Percentiles rank a stretch among this genome's conserved stretches.
Conservation (phyloP, 257 asterid species). For the Eucommia ulmoides region DNA sequence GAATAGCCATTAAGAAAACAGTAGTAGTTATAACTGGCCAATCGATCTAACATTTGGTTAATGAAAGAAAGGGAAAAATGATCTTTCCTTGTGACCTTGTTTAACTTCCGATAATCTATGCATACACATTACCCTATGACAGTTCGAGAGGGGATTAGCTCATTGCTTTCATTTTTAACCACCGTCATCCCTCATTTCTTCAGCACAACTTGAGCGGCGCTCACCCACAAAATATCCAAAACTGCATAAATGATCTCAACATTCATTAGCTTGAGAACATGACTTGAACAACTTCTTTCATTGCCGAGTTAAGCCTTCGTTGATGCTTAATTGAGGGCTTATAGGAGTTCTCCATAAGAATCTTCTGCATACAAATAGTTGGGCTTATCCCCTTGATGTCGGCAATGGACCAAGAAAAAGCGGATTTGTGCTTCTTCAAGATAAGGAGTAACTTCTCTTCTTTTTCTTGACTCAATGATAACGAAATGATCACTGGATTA, state of each 20-base stretch:
- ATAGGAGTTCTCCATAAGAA: background rate
- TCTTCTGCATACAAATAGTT: background rate
- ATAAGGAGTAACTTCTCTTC: background rate
- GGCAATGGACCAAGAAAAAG: background rate
- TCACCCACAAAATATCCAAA: background rate
- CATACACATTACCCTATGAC: background rate
- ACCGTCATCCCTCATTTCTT: background rate
- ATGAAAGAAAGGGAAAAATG: background rate
- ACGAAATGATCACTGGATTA: background rate
- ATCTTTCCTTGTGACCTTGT: background rate
- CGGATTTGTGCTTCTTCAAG: background rate
- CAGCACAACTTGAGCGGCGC: background rate
- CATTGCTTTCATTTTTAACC: background rate
- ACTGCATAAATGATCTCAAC: background rate
- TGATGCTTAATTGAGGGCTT: background rate
- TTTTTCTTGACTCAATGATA: too few relatives aligned
- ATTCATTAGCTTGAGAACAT: background rate
- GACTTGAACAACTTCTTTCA: background rate
- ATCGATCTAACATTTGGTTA: background rate
- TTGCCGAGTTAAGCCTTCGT: background rate
- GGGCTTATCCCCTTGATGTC: background rate
- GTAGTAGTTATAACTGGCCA: background rate
- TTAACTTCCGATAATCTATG: background rate
- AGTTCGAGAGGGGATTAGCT: background rate
- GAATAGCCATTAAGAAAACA: background rate